phyloP scores from a whole-genome alignment of 169 alveolate species.

The Cryptosporidium sp. region DNA sequence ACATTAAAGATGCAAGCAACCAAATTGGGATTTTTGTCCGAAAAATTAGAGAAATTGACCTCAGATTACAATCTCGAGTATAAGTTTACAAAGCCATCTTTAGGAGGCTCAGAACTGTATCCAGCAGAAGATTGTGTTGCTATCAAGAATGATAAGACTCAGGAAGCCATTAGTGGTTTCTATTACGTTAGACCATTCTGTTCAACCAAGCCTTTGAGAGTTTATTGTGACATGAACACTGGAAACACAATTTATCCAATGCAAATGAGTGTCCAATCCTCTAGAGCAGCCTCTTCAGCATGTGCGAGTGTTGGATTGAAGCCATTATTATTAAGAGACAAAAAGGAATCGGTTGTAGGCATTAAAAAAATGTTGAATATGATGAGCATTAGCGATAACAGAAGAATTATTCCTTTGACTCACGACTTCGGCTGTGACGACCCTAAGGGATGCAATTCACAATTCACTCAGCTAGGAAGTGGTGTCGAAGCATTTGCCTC shows the following conservation, averaged over 20 bases:
- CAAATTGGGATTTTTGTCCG: constrained; percentile 69
- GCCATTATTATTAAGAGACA: constrained; percentile 59
- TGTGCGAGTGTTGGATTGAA: constrained; percentile 64
- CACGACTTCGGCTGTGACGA: constrained; percentile 69
- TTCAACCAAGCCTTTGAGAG: constrained; percentile 72
- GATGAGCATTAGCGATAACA: constrained; percentile 37
- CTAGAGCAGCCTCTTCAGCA: constrained; percentile 66
- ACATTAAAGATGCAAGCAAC: constrained; percentile 54
- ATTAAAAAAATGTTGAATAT: constrained; percentile 50
- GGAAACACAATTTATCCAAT: constrained; percentile 73
- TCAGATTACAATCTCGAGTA: constrained; percentile 48
- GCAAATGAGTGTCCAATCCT: constrained; percentile 38
- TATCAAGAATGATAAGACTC: constrained; percentile 40
- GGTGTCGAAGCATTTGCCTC: constrained; percentile 25
- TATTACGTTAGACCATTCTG: constrained; percentile 64
- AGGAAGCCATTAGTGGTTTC: constrained; percentile 53
- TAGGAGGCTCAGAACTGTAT: constrained; percentile 54
- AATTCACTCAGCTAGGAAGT: constrained; percentile 46
- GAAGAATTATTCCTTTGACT: constrained; percentile 71
- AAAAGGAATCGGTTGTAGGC: constrained; percentile 54
- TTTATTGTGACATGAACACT: constrained; percentile 67
- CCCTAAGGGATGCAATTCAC: constrained; percentile 22
- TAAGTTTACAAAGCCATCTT: constrained; percentile 56
- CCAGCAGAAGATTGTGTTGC: constrained; percentile 74
- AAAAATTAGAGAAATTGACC: constrained; percentile 40